A percentile compares a stretch with the other conserved stretches of the same genome.
Conservation (phyloP, 116 monocot genomes). For the Papilionanthe hybrid region DNA sequence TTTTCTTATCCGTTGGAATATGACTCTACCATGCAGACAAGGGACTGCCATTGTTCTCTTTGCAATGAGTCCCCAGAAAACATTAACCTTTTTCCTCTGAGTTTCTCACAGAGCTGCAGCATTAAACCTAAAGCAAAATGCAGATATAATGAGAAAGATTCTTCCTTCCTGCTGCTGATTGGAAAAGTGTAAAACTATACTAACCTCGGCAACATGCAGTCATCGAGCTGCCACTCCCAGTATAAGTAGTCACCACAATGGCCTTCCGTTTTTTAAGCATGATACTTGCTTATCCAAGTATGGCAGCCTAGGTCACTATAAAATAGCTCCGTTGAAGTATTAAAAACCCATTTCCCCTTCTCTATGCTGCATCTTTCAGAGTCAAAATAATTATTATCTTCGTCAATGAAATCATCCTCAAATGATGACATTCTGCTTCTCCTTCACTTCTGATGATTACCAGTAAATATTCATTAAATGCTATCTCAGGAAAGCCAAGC, state of each 20-base stretch:
- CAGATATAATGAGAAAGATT: not conserved
- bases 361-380: slow-evolving; percentile 39
- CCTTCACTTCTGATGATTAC: slow-evolving; percentile 24
- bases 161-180: no score
- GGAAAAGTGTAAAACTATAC: not conserved
- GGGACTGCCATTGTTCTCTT: slow-evolving; percentile 55
- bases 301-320: slow-evolving; percentile 60
- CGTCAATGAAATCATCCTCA: slow-evolving; percentile 17
- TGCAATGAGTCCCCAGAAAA: slow-evolving; percentile 69
- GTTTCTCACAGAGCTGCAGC: slow-evolving; percentile 31
- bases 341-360: slow-evolving; percentile 70
- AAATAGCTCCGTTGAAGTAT: slow-evolving; percentile 28
- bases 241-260: slow-evolving; percentile 53
- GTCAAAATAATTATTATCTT: slow-evolving; percentile 39
- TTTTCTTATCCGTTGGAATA: slow-evolving; percentile 34
- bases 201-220: slow-evolving; percentile 65
- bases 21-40: slow-evolving; percentile 53
- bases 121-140: slow-evolving; percentile 34
- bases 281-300: slow-evolving; percentile 51
- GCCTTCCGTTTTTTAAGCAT: slow-evolving; percentile 65
- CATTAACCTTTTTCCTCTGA: slow-evolving; percentile 73
- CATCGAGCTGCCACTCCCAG: slow-evolving; percentile 79
- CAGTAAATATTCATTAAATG: not conserved
- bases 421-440: slow-evolving; percentile 2
- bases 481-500: not conserved